Evolutionary conservation across 2,329 filamentous ascomycete genomes (phyloP), one percentile per base, ranked within the genome.

Genomic region (Cytospora piceicola): DNA sequence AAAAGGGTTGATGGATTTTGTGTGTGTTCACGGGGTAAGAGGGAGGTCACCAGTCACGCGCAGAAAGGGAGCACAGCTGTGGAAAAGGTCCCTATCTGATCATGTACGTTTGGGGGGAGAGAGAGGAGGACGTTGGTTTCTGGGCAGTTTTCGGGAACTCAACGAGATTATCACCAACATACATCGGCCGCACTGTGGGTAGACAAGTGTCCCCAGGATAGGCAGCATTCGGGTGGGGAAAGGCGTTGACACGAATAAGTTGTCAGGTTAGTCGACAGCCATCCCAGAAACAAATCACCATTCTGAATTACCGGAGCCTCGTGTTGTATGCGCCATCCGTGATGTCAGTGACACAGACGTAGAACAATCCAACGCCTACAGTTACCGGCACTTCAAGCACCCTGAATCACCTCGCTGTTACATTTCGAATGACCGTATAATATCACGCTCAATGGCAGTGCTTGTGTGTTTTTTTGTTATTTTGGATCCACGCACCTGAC

Each of bases 201-300:
- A 66, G 63, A 66, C 65, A 66, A 65, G 65, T 69, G 68, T 68
- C 65, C 60, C 63, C 63, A 56, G 34, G 59, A 54, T 39, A 20
- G 64, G 59, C 59, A 62, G 27, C 57, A 59, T 56, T 66, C 49
- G 51, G 39, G 34, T 36, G 63, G 59, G 52, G 61, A 53, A 66
- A 68, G 66, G 66, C 66, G 63, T 68, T 63, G 58, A 61, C 63
- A 68, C 39, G 58, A 63, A 62, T 32, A 63, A 55, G 56, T 57
- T 65, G 64, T 63, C 58, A 58, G 66, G 29, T 49, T 61, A 66
- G 63, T 68, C 32, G 56, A 66, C 58, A 62, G 39, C 59, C 63
- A 60, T 63, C 39, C 59, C 52, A 62, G 63, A 63, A 62, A 36
- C 51, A 51, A 64, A 36, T 52, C 34, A 64, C 51, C 27, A 58